Conservation (phyloP, 352 stramenopile genomes). For the Globisporangium spinosum region DNA sequence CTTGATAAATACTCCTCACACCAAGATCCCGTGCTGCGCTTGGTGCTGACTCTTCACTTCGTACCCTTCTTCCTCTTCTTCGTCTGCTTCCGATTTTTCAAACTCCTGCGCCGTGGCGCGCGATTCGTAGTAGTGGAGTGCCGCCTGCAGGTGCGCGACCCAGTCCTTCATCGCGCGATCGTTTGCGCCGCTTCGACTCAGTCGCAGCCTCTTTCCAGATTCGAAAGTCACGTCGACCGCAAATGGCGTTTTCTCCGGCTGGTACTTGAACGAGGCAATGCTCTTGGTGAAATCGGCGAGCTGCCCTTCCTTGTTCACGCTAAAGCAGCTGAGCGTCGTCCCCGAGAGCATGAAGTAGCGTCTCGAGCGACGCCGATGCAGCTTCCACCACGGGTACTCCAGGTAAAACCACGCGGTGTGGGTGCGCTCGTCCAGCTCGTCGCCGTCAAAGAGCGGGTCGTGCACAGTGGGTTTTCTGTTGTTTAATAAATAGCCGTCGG, state of each 20-base stretch:
- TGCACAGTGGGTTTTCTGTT: not conserved
- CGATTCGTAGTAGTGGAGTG: conserved; percentile 3
- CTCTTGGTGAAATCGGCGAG: conserved; percentile 26
- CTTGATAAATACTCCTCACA: not conserved
- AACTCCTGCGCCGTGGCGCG: not conserved
- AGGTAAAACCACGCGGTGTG: conserved; percentile 37
- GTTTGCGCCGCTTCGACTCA: conserved; percentile 2
- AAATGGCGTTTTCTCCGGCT: not conserved
- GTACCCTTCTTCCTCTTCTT: not conserved
- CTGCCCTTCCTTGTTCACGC: conserved; percentile 48
- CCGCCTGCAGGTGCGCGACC: conserved; percentile 7
- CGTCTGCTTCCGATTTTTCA: not conserved
- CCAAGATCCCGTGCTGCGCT: not conserved
- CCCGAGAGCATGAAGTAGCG: conserved; percentile 44
- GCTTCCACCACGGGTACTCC: conserved; percentile 35
- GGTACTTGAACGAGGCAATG: conserved; percentile 24
- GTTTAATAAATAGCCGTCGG: conserved; percentile 2
- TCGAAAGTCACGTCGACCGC: conserved; percentile 4
- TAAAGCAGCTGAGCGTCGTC: conserved; percentile 43
- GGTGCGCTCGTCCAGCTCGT: conserved; percentile 18
- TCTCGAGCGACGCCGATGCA: conserved; percentile 18
- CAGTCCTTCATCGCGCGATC: conserved; percentile 7
- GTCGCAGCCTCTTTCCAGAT: conserved; percentile 22
- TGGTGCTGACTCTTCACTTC: not conserved
- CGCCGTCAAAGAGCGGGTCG: not conserved